Evolutionary conservation across 345 rosid species (phyloP), one percentile per base, ranked within the genome.

Genomic region (Noccaea caerulescens): DNA sequence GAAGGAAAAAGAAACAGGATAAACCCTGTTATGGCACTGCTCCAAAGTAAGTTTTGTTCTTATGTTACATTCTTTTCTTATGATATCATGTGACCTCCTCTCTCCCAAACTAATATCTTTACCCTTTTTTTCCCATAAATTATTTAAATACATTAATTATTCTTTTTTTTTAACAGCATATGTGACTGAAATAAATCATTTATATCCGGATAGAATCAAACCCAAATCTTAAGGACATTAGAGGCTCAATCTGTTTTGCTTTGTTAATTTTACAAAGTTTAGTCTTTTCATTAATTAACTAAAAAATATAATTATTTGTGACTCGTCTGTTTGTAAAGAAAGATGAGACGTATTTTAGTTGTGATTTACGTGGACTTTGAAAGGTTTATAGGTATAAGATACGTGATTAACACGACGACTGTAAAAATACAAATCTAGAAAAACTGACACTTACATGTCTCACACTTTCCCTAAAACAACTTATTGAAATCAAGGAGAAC

Each of bases 21-120:
- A 75, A 75, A 54, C 51, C 52, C 61, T 50, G 68, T 74, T 74
- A 74, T 74, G 56, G 68, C 68, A 59, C 64, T 44, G 63, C 65
- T 72, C 65, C 59, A 77, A 75, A 68, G 74, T 62, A 75, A 45
- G 74, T 61, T 75, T 75, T 75, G 79, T 75, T 75, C 51, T 68
- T 68, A 75, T 68, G 73, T 68, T 53, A 61, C 72, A 68, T 41
- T 68, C 72, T 68, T 68, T 61, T 75, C 78, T 44, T 75, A 44
- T 53, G 58, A 68, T 44, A 75, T 37, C 79, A 75, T 68, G 79
- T 68, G 79, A 68, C 74, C n/a, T 59, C 74, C n/a, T 59, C 55
- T 58, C 36, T 58, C 58, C 56, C 61, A 49, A 4, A 46, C 37
- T 30, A 11, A 52, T 62, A 27, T 53, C 37, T 45, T 32, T 20